These are phyloP conservation scores for Cyanidium caldarium DNA, from an alignment of 23 red algal species.

Conservation along the genomic window DNA sequence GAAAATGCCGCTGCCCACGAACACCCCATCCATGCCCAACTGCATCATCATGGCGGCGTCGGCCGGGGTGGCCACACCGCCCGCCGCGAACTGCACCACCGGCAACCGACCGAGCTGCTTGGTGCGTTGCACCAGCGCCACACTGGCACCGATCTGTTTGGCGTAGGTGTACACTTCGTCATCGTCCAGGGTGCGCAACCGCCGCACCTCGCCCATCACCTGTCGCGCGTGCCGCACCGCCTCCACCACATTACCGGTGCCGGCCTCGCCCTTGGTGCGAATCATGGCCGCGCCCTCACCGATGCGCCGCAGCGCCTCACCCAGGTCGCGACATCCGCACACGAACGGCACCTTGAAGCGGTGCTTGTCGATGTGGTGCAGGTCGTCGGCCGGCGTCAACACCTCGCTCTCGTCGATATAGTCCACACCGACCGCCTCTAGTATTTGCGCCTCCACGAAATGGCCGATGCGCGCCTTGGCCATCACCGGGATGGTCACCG, in stretches of 20 bases:
- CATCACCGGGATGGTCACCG: constrained; percentile 97
- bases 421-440: constrained; percentile 82
- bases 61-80: constrained; percentile 89
- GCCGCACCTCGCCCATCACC: constrained; percentile 71
- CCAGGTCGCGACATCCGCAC: constrained; percentile 90
- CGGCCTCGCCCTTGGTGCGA: constrained; percentile 98
- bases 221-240: constrained; percentile 81
- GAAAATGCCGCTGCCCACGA: constrained; percentile 96
- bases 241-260: constrained; percentile 94
- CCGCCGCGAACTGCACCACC: constrained; percentile 96
- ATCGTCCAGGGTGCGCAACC: constrained; percentile 50
- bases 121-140: constrained; percentile 59
- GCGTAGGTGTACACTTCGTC: constrained; percentile 94
- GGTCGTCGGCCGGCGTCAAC: constrained; percentile 89
- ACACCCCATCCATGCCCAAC: constrained; percentile 96
- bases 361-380: constrained; percentile 98
- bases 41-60: constrained; percentile 99
- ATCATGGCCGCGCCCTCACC: constrained; percentile 93
- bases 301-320: constrained; percentile 89
- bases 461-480: constrained; percentile 97
- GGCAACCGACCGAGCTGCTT: constrained; percentile 84
- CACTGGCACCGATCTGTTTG: constrained; percentile 82
- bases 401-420: constrained; percentile 98
- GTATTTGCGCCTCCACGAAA: constrained; percentile 98
- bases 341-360: constrained; percentile 88